These are phyloP conservation scores for Yarrowia keelungensis DNA, from an alignment of 805 yeast genomes.

Conservation along the genomic window DNA sequence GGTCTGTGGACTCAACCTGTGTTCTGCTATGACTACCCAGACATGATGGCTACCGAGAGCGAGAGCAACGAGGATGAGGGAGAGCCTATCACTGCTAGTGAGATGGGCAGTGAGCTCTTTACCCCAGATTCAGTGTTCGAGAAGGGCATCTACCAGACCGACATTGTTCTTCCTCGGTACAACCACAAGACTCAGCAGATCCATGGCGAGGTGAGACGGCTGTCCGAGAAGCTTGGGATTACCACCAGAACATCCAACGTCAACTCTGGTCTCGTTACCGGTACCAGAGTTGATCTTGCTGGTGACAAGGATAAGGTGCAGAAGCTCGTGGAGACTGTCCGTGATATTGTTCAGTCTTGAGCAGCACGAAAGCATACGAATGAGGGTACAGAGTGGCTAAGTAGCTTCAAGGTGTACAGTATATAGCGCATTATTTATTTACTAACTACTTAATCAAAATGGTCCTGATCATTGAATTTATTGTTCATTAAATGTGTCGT, in stretches of 20 bases:
- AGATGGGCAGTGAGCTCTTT: not conserved
- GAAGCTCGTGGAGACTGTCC: conserved; percentile 16
- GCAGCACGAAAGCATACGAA: not conserved
- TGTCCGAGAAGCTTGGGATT: conserved; percentile 10
- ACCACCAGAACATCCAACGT: not conserved
- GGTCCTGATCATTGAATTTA: not conserved
- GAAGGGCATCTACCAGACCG: conserved; percentile 3
- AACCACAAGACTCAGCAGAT: conserved; percentile 18
- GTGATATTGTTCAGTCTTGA: conserved; percentile 21
- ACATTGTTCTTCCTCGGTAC: conserved; percentile 13
- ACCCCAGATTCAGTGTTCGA: not conserved
- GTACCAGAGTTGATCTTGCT: conserved; percentile 23
- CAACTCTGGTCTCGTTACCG: not conserved
- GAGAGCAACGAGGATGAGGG: not conserved
- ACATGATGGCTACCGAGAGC: conserved; percentile 4
- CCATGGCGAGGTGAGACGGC: conserved; percentile 22
- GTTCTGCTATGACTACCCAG: conserved; percentile 1
- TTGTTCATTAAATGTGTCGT: conserved; percentile 3
- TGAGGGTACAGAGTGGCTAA: not conserved
- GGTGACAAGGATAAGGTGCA: conserved; percentile 30
- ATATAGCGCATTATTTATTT: conserved; percentile 19
- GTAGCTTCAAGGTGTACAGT: conserved; percentile 22
- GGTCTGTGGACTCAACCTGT: conserved; percentile 22
- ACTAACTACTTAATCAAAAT: not conserved
- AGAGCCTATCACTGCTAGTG: not conserved